These are phyloP conservation scores for Penicillium sp. DNA, from an alignment of 2,329 filamentous ascomycete species.

Conservation along the genomic window DNA sequence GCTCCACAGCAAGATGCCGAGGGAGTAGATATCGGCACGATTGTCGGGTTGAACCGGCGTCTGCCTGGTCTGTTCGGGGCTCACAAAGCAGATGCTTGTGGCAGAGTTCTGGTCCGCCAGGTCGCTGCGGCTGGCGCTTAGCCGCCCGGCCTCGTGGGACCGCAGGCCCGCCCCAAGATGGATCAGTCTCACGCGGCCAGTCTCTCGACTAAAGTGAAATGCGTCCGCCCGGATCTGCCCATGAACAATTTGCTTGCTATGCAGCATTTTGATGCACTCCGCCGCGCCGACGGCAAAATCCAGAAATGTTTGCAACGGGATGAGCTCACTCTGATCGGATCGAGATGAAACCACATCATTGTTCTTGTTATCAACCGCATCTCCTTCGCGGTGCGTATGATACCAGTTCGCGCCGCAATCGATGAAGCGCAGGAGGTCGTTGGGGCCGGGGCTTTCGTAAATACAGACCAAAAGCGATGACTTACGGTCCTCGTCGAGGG, in stretches of 20 bases:
- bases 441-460: not conserved
- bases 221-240: not conserved
- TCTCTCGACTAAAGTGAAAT: constrained; percentile 1
- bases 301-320: not conserved
- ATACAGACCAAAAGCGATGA: not conserved
- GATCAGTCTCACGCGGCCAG: not conserved
- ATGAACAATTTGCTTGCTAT: constrained; percentile 1
- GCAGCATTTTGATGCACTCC: constrained; percentile 1
- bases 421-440: not conserved
- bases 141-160: not conserved
- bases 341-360: not conserved
- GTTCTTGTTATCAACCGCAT: not conserved
- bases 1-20: not conserved
- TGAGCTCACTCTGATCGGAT: not conserved
- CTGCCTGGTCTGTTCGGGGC: not conserved
- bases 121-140: not conserved
- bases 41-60: not conserved
- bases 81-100: not conserved
- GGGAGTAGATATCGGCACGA: constrained; percentile 2
- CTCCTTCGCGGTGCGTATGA: not conserved
- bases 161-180: not conserved
- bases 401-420: not conserved
- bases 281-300: not conserved
- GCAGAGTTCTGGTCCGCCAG: not conserved
- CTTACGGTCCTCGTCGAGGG: not conserved